Percentiles rank a stretch among this genome's conserved stretches.
Conservation (phyloP, 208 protist species). For the Angomonas deanei region DNA sequence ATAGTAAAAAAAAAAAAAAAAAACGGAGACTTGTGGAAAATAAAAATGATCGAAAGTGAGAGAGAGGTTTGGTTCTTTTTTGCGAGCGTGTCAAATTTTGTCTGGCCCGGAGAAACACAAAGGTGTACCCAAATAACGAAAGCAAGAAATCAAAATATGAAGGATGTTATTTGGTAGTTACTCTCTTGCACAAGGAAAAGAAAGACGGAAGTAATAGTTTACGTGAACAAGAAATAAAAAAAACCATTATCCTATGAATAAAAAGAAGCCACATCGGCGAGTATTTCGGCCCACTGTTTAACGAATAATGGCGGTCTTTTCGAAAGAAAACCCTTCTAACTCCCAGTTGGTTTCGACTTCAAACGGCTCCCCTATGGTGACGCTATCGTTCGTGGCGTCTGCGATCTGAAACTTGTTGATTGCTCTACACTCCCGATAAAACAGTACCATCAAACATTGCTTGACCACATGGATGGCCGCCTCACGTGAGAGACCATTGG, state of each 20-base stretch:
- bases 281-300: neutral
- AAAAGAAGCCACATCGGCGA: neutral
- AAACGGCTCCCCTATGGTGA: conserved; percentile 90
- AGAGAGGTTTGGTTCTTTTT: neutral
- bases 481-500: conserved; percentile 71
- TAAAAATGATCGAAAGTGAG: conserved; percentile 1
- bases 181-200: neutral
- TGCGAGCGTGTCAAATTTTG: neutral
- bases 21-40: neutral
- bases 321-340: conserved; percentile 80
- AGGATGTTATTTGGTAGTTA: neutral
- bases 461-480: conserved; percentile 85
- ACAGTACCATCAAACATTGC: conserved; percentile 93
- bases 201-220: neutral
- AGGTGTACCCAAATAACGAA: neutral
- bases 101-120: neutral
- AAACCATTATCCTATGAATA: neutral
- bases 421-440: conserved; percentile 96
- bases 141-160: neutral
- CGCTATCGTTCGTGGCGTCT: conserved; percentile 51
- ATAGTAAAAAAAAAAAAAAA: neutral
- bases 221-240: neutral
- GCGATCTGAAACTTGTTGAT: conserved; percentile 94
- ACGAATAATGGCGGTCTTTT: conserved; percentile 83
- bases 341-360: conserved; percentile 93